Percentiles rank a stretch among this genome's conserved stretches.
These are phyloP conservation scores for Spiraea crenata DNA, from an alignment of 331 rosid species.

Conservation along the genomic window DNA sequence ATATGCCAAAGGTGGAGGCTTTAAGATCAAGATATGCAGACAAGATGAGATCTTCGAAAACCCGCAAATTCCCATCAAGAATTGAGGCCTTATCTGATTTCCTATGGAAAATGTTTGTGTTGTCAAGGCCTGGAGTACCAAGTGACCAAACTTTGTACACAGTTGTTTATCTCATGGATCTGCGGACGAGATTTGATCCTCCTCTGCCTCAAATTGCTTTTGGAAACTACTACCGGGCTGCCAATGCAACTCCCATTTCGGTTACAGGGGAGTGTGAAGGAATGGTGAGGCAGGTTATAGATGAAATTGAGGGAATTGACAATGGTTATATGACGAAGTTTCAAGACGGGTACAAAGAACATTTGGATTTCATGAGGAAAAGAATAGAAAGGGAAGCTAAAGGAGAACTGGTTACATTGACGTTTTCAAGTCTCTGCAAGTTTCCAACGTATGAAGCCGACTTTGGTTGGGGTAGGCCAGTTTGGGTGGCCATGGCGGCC, in stretches of 20 bases:
- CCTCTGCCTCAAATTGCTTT: constrained; percentile 19
- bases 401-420: constrained; percentile 31
- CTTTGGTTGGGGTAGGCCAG: constrained; percentile 62
- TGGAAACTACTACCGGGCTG: constrained; percentile 24
- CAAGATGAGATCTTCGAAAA: neutral
- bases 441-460: constrained; percentile 53
- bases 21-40: constrained; percentile 12
- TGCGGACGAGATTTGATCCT: constrained; percentile 20
- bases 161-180: constrained; percentile 13
- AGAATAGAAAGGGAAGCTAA: constrained; percentile 12
- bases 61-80: constrained; percentile 8
- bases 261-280: neutral
- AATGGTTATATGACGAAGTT: constrained; percentile 26
- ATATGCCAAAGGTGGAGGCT: constrained; percentile 15
- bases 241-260: constrained; percentile 9
- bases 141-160: neutral
- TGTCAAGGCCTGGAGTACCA: neutral
- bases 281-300: constrained; percentile 17
- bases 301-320: constrained; percentile 34
- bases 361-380: constrained; percentile 26
- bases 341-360: constrained; percentile 24
- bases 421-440: constrained; percentile 46
- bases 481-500: constrained; percentile 42
- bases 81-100: constrained; percentile 24
- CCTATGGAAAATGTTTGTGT: constrained; percentile 5